These are phyloP conservation scores for Boletus semigastroideus DNA, from an alignment of 1,284 basidiomycete genomes.

Conservation along the genomic window DNA sequence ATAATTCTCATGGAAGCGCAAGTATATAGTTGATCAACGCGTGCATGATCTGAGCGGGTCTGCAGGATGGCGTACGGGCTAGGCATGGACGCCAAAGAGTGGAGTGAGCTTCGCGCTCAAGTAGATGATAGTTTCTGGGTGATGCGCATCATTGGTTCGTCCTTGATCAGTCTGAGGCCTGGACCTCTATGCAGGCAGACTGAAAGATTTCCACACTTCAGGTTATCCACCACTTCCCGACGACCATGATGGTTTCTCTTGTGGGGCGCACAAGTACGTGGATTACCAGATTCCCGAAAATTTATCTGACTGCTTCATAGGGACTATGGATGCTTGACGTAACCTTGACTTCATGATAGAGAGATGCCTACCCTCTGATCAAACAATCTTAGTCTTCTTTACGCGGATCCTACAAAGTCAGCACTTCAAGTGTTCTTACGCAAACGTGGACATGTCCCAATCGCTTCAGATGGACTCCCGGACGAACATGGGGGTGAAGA, in stretches of 20 bases:
- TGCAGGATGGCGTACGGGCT: conserved; percentile 77
- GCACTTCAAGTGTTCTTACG: conserved; percentile 79
- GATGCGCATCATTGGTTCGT: conserved; percentile 75
- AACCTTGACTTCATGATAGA: conserved; percentile 23
- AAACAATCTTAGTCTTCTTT: conserved; percentile 57
- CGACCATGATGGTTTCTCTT: conserved; percentile 76
- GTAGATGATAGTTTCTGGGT: conserved; percentile 87
- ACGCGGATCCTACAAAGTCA: conserved; percentile 73
- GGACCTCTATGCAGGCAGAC: neutral
- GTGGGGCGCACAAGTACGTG: conserved; percentile 77
- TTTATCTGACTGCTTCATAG: conserved; percentile 35
- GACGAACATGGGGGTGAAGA: conserved; percentile 52
- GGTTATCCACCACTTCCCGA: conserved; percentile 84
- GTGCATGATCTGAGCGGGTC: neutral
- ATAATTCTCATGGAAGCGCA: conserved; percentile 80
- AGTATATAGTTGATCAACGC: conserved; percentile 29
- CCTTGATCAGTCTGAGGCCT: neutral
- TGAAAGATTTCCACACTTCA: conserved; percentile 23
- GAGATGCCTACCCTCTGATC: conserved; percentile 4
- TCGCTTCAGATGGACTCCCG: conserved; percentile 41
- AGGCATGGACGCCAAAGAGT: conserved; percentile 69
- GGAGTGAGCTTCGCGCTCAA: conserved; percentile 59
- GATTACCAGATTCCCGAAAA: neutral
- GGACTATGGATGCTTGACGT: conserved; percentile 88
- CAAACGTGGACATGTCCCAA: conserved; percentile 39